Evolutionary conservation across 2,329 filamentous ascomycete species (phyloP).

Genomic region (Calonectria pseudoturangicola): DNA sequence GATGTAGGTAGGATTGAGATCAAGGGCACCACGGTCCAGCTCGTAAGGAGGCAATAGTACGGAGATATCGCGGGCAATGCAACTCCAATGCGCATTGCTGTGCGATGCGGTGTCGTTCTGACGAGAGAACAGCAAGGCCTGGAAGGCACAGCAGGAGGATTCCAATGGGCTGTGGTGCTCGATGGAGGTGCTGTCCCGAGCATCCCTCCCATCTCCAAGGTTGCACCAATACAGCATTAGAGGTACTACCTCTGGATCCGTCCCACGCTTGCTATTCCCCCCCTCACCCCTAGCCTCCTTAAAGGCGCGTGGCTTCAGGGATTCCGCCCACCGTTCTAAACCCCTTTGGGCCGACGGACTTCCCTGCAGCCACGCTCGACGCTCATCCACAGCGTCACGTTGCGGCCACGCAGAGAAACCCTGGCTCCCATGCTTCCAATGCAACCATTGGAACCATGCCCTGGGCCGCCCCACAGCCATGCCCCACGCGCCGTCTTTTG

Average conservation of each 20-base stretch:
- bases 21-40: conserved; percentile 31
- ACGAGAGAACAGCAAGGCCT: not conserved
- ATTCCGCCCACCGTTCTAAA: conserved; percentile 53
- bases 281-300: conserved; percentile 44
- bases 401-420: conserved; percentile 56
- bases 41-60: conserved; percentile 15
- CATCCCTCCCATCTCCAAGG: conserved; percentile 30
- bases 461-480: conserved; percentile 43
- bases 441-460: conserved; percentile 48
- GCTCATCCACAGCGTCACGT: conserved; percentile 56
- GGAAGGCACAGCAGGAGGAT: conserved; percentile 25
- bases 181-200: conserved; percentile 27
- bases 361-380: conserved; percentile 54
- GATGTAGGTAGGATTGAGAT: conserved; percentile 4
- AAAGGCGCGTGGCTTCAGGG: conserved; percentile 63
- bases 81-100: conserved; percentile 7
- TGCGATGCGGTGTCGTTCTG: conserved; percentile 8
- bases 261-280: conserved; percentile 30
- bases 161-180: conserved; percentile 25
- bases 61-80: conserved; percentile 17
- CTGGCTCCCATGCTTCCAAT: conserved; percentile 39
- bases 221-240: conserved; percentile 35
- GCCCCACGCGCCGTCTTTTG: conserved; percentile 47
- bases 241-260: conserved; percentile 35
- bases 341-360: conserved; percentile 50